A percentile compares a stretch with the other conserved stretches of the same genome.
Evolutionary conservation across 2,329 filamentous ascomycete genomes (phyloP).

Genomic region (Monilinia aucupariae): DNA sequence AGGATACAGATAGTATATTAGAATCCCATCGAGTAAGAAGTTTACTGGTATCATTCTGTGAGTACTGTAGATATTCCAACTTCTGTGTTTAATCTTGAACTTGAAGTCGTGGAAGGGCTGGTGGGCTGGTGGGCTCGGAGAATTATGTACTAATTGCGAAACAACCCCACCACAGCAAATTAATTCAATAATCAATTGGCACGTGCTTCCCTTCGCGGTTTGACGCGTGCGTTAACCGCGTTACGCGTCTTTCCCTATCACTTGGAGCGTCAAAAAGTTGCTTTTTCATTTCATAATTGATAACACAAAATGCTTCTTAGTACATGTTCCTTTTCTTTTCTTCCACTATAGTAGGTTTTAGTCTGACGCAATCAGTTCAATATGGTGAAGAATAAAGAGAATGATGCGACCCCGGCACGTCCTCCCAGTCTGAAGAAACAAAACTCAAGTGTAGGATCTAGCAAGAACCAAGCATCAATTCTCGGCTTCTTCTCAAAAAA

Average conservation of each 20-base stretch:
- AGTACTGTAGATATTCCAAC: too few species aligned
- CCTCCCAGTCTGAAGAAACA: conserved; percentile 32
- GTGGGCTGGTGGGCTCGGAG: too few species aligned
- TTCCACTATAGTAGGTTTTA: background rate
- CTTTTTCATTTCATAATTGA: conserved; percentile 4
- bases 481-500: conserved; percentile 72
- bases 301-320: background rate
- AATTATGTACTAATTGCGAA: too few species aligned
- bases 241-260: conserved; percentile 3
- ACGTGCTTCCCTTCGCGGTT: conserved; percentile 8
- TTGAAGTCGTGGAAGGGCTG: too few species aligned
- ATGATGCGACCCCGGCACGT: conserved; percentile 27
- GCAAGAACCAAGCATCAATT: conserved; percentile 65
- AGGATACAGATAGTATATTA: too few species aligned
- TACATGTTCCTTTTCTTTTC: background rate
- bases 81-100: too few species aligned
- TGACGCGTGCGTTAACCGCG: conserved; percentile 7
- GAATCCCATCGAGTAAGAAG: too few species aligned
- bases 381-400: conserved; percentile 26
- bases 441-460: conserved; percentile 33
- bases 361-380: background rate
- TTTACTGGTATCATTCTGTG: too few species aligned
- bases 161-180: background rate
- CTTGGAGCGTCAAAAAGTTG: background rate
- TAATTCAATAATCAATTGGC: background rate